Base-by-base conservation (phyloP, 108 stramenopile species). In the Nitzschia inconspicua region DNA sequence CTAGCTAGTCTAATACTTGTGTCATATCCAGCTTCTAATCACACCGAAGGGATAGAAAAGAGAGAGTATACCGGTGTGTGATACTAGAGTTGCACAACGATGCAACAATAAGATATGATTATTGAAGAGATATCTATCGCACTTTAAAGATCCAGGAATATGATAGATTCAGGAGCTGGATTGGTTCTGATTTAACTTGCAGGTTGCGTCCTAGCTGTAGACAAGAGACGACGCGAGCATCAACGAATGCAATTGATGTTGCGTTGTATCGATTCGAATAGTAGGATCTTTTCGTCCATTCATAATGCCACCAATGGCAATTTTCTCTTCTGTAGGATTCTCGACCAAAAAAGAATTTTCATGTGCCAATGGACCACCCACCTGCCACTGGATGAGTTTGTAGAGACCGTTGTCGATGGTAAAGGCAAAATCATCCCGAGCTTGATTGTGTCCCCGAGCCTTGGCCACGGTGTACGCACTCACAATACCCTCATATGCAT, bases 181-280 rank as follows among this genome's bases (percentile, higher is more conserved):
- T n/a, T n/a, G n/a, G n/a, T n/a, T n/a, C n/a, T n/a, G n/a, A n/a
- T n/a, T n/a, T n/a, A n/a, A n/a, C n/a, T n/a, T n/a, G n/a, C n/a
- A n/a, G n/a, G n/a, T n/a, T 39, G 13, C 47, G 20, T 47, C 47
- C 10, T 47, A 18, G n/a, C 18, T 56, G 26, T 56, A 56, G 9
- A 56, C 36, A n/a, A 13, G 1, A 4, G 32, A 29, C 23, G 28
- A 13, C 6, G 64, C 64, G 53, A 65, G 54, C 30, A 65, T 65
- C n/a, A 65, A n/a, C 19, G 64, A 52, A 55, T 65, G 64, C 64
- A 65, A 55, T 32, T 65, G 64, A 40, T 65, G 64, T 44, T 65
- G 64, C 43, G 64, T 55, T 31, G 64, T 65, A 43, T 65, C 64
- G 30, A 65, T 65, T 25, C 64, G 39, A 16, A 65, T 29, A 0